Evolutionary conservation across 2,329 filamentous ascomycete genomes (phyloP), one percentile per base, ranked within the genome.

Genomic region (Phoma sp.): DNA sequence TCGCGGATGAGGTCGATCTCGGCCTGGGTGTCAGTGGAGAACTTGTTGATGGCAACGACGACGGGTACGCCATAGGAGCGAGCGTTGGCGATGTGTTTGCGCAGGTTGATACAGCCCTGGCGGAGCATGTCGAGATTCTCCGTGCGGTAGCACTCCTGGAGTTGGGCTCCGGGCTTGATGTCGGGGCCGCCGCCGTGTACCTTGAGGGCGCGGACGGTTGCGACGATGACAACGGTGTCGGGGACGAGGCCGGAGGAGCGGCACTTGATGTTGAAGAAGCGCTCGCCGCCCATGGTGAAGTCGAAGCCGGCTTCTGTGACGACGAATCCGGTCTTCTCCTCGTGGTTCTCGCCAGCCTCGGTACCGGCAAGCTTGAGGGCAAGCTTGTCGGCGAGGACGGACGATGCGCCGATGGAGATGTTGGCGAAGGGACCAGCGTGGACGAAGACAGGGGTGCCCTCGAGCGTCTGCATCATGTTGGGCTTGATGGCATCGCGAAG

Each of bases 221-320:
- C 93, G 33, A 99, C 95, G 55, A 99, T 88, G 39, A 99, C 91
- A 6, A 96, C 93, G 1, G 92, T 91, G 70, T 99, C 95, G 2
- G 95, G 95, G 2, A 91, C 86, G 40, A 99, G 87, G 23, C 93
- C 93, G 5, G 93, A 97, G 8, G 92, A 90, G 57, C 95, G 89
- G 80, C 95, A 98, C 83, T 99, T 99, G 83, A 99, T 98, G 82
- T 99, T 98, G 86, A 99, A 98, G 84, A 99, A 99, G 47, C 95
- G 89, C 83, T 99, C 95, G 60, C 95, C 95, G 61, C 95, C 95
- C 95, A 99, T 99, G 68, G 95, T 98, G 79, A 99, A 99, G 78
- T 99, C 95, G 76, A 99, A 99, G 8, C 95, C 95, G 47, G 95
- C 93, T 77, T 99, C 95, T 1, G 95, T 99, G 33, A 99, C 88